A percentile compares a stretch with the other conserved stretches of the same genome.
Evolutionary conservation across 2,329 filamentous ascomycete species (phyloP).

Genomic region (Aspergillus spinulosporus): DNA sequence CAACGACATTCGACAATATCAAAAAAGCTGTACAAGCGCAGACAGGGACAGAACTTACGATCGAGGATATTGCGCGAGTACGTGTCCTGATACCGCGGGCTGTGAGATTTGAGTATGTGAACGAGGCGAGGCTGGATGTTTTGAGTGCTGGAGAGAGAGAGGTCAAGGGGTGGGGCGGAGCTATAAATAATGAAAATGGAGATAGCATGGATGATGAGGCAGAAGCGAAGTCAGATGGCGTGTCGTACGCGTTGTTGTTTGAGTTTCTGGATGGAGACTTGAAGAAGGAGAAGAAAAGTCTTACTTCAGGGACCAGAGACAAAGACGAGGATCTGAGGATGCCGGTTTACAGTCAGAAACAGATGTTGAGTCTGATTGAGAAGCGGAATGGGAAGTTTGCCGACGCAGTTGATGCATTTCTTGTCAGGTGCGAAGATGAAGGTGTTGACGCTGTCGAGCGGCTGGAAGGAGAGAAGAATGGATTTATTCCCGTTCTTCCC

Average conservation of each 20-base stretch:
- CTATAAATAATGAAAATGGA: conserved; percentile 46
- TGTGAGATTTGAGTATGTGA: conserved; percentile 82
- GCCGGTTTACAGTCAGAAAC: conserved; percentile 89
- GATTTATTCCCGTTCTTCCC: conserved; percentile 63
- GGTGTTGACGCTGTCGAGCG: conserved; percentile 65
- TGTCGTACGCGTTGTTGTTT: conserved; percentile 70
- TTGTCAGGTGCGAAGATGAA: conserved; percentile 69
- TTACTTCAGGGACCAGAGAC: conserved; percentile 62
- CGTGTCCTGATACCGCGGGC: conserved; percentile 73
- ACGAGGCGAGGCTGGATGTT: conserved; percentile 78
- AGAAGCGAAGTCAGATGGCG: conserved; percentile 17
- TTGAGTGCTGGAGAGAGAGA: conserved; percentile 60
- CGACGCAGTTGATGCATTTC: conserved; percentile 72
- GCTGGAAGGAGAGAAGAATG: conserved; percentile 60
- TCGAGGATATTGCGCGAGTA: conserved; percentile 81
- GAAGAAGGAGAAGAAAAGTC: conserved; percentile 69
- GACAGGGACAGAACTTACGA: conserved; percentile 62
- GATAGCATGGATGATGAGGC: not conserved
- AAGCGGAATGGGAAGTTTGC: conserved; percentile 83
- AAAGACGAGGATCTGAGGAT: conserved; percentile 81
- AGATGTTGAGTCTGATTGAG: conserved; percentile 85
- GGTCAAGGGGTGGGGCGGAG: conserved; percentile 55
- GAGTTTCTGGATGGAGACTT: conserved; percentile 91
- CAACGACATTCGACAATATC: conserved; percentile 88
- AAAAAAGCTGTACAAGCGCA: conserved; percentile 81